Evolutionary conservation across 78 protist genomes (phyloP).

Genomic region (Planoprotostelium fungivorum): DNA sequence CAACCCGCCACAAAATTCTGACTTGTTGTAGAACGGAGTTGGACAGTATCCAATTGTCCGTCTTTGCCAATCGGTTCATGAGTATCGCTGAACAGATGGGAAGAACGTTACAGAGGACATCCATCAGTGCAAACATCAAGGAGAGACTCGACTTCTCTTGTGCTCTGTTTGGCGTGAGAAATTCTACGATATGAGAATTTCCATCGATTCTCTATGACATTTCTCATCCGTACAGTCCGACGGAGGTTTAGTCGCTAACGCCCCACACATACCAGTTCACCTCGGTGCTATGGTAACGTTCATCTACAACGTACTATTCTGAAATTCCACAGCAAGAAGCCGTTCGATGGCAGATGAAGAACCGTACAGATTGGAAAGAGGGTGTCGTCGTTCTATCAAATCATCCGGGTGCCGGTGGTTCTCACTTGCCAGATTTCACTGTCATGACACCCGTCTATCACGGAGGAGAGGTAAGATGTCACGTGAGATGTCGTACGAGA

Average conservation of each 20-base stretch:
- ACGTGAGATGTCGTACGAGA: background rate
- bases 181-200: background rate
- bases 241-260: constrained; percentile 93
- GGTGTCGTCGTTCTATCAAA: constrained; percentile 90
- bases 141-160: constrained; percentile 93
- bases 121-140: constrained; percentile 91
- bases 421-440: constrained; percentile 95
- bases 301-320: background rate
- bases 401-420: constrained; percentile 93
- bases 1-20: background rate
- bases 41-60: constrained; percentile 73
- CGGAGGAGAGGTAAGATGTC: constrained; percentile 1
- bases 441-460: constrained; percentile 90
- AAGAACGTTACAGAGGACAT: constrained; percentile 84
- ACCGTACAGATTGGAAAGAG: constrained; percentile 25
- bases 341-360: constrained; percentile 62
- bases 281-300: constrained; percentile 81
- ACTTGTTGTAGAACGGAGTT: constrained; percentile 20
- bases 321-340: constrained; percentile 74
- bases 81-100: constrained; percentile 98
- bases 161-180: constrained; percentile 77
- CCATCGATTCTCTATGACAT: too few relatives aligned
- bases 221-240: constrained; percentile 33
- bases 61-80: constrained; percentile 93
- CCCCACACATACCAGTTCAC: constrained; percentile 97